A percentile compares a stretch with the other conserved stretches of the same genome.
Conservation (phyloP, 352 stramenopile genomes). For the Elongisporangium anandrum region DNA sequence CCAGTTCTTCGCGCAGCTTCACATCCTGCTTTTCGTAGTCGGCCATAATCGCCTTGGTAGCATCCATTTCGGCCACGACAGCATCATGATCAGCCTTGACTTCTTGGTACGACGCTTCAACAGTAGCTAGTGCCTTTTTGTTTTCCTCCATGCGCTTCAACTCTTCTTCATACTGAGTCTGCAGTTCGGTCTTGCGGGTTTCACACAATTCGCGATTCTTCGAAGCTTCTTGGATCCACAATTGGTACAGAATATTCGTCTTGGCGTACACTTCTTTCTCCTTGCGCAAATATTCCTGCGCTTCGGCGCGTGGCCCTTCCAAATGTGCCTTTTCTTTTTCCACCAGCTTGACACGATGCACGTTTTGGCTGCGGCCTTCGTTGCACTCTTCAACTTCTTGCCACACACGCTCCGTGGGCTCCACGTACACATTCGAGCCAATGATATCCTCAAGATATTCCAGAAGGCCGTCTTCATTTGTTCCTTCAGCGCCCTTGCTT, state of each 20-base stretch:
- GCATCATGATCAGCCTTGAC: slow-evolving; percentile 83
- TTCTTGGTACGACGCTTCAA: slow-evolving; percentile 80
- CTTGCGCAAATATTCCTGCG: slow-evolving; percentile 92
- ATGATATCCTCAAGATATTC: slow-evolving; percentile 99
- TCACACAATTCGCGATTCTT: slow-evolving; percentile 76
- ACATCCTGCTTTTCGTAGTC: slow-evolving; percentile 97
- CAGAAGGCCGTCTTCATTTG: slow-evolving; percentile 96
- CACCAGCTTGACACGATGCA: slow-evolving; percentile 98
- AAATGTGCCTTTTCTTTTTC: slow-evolving; percentile 97
- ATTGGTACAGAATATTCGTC: slow-evolving; percentile 96
- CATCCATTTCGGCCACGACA: slow-evolving; percentile 83
- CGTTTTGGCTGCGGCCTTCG: slow-evolving; percentile 90
- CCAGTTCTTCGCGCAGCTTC: slow-evolving; percentile 96
- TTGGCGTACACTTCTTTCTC: slow-evolving; percentile 96
- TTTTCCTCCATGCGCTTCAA: slow-evolving; percentile 78
- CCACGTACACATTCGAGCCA: slow-evolving; percentile 97
- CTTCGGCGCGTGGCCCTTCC: slow-evolving; percentile 93
- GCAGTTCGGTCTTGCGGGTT: slow-evolving; percentile 52
- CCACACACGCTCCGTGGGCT: slow-evolving; percentile 91
- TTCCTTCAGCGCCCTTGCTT: slow-evolving; percentile 91
- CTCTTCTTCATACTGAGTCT: slow-evolving; percentile 74
- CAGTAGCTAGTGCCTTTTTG: slow-evolving; percentile 62
- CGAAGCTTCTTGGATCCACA: slow-evolving; percentile 82
- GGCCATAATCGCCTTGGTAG: slow-evolving; percentile 91
- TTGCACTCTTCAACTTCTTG: slow-evolving; percentile 93